These are phyloP conservation scores for Physaria fendleri DNA, from an alignment of 345 rosid species.

Conservation along the genomic window DNA sequence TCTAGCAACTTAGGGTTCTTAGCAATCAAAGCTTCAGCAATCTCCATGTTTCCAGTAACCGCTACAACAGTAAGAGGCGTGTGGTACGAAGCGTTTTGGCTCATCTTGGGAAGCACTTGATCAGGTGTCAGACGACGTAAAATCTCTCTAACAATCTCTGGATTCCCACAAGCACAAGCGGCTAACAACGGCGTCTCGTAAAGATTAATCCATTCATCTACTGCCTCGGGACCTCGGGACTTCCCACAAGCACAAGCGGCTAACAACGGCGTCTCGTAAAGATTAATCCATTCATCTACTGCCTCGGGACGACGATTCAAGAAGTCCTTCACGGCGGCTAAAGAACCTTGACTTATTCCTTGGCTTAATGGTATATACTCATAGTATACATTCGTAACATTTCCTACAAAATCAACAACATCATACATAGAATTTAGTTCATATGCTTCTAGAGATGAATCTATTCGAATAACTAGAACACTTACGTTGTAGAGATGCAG, in stretches of 20 bases:
- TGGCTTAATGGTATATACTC: conserved; percentile 17
- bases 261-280: conserved; percentile 27
- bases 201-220: conserved; percentile 17
- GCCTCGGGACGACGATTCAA: conserved; percentile 9
- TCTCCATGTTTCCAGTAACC: conserved; percentile 28
- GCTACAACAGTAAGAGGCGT: conserved; percentile 33
- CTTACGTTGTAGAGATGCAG: conserved; percentile 8
- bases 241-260: conserved; percentile 32
- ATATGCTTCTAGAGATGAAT: too few species aligned
- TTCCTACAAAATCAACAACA: conserved; percentile 16
- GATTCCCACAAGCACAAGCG: conserved; percentile 26
- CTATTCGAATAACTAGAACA: too few species aligned
- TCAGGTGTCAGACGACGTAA: conserved; percentile 31
- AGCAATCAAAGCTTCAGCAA: conserved; percentile 20
- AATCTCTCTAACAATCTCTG: conserved; percentile 23
- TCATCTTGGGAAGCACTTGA: conserved; percentile 29
- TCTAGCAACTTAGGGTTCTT: conserved; percentile 28
- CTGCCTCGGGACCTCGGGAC: conserved; percentile 9
- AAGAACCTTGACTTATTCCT: conserved; percentile 23
- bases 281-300: conserved; percentile 26
- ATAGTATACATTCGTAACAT: conserved; percentile 13
- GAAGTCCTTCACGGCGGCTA: conserved; percentile 15
- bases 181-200: conserved; percentile 27
- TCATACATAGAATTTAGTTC: too few species aligned
- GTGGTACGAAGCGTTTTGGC: conserved; percentile 24